Base-by-base conservation (phyloP, 1,284 basidiomycete species). In the Melampsora abietis-canadensis region DNA sequence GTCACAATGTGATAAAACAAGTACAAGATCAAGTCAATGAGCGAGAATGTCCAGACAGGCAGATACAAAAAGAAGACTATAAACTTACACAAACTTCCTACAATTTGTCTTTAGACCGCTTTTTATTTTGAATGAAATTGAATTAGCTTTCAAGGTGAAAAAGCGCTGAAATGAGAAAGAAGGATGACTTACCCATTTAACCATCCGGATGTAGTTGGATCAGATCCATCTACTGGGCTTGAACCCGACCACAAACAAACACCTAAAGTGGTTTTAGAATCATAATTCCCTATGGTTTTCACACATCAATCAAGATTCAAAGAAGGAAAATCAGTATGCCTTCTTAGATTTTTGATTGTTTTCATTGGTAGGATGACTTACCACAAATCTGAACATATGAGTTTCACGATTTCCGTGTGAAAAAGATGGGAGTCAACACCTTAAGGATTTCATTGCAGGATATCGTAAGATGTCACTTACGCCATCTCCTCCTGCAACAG, bases 61-160 rank as follows among this genome's bases (percentile, higher is more conserved):
- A 40, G 47, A 51, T n/a, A 14, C 54, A 54, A 47, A 27, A 6
- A n/a, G 62, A 37, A 1, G 2, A 40, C 37, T 40, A 57, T n/a
- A n/a, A n/a, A 17, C 70, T 73, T 47, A 73, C 70, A 73, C 62
- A 44, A 40, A 21, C 40, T 73, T 73, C 2, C 34, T 19, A 24
- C 70, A 73, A 54, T 73, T 73, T 37, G 63, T 37, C 2, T 44
- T 66, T 40, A 40, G 37, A 12, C 37, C 37, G 12, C 37, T 40
- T 40, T 40, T 40, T 12, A 40, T 40, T 4, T 40, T 12, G 12
- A 40, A 40, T 40, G 4, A 10, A 40, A 40, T 40, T 10, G 12
- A 40, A 12, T 40, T 66, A 44, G 2, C 14, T 7, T 12, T n/a
- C 70, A 65, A 30, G 30, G 8, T 19, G 2, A 7, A 34, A 27